Conservation (phyloP, 2,329 filamentous ascomycete genomes). For the Pseudocercospora macadamiae region DNA sequence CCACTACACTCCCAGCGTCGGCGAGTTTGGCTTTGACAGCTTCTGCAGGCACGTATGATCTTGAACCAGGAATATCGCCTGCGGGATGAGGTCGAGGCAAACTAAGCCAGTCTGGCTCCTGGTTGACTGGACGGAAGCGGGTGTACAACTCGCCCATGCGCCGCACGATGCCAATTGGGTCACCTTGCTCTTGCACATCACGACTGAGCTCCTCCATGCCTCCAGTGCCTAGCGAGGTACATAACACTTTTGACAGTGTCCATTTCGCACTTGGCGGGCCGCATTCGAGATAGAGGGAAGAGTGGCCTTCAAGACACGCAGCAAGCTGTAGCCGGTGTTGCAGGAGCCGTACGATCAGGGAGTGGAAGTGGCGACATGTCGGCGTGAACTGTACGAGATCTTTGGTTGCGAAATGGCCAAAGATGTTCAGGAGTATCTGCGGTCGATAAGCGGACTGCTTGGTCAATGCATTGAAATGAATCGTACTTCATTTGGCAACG, state of each 20-base stretch:
- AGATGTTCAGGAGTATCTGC: constrained; percentile 48
- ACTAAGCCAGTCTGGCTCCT: constrained; percentile 51
- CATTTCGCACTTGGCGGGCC: constrained; percentile 73
- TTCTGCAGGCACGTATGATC: constrained; percentile 39
- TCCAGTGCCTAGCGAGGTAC: constrained; percentile 67
- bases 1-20: constrained; percentile 45
- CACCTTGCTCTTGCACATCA: constrained; percentile 40
- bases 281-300: constrained; percentile 73
- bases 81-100: constrained; percentile 46
- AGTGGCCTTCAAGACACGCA: constrained; percentile 59
- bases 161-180: constrained; percentile 47
- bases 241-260: constrained; percentile 69
- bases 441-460: constrained; percentile 18
- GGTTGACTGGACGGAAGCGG: constrained; percentile 67
- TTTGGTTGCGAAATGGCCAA: constrained; percentile 45
- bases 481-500: constrained; percentile 39
- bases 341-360: constrained; percentile 64
- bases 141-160: constrained; percentile 66
- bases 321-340: constrained; percentile 65
- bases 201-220: constrained; percentile 52
- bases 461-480: neutral
- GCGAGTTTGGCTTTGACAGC: constrained; percentile 16
- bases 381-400: constrained; percentile 57
- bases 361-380: constrained; percentile 66
- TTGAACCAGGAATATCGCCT: constrained; percentile 52